Conservation (phyloP, 306 rosid genomes). For the Astragalus glycyphyllos region DNA sequence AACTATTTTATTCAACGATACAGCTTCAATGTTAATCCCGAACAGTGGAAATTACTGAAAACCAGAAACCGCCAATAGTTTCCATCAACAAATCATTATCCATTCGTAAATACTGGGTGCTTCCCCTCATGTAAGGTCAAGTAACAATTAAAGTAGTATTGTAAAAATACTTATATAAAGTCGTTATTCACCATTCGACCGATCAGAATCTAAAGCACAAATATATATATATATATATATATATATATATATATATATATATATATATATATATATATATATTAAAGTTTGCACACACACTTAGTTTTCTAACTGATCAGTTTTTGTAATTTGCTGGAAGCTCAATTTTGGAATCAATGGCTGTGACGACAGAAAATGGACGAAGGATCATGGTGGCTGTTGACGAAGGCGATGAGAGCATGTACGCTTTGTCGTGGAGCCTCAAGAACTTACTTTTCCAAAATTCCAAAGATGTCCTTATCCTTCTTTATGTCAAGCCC, state of each 20-base stretch:
- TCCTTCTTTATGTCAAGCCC: constrained; percentile 74
- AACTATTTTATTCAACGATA: not conserved
- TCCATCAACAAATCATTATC: constrained; percentile 17
- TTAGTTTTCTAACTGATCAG: not conserved
- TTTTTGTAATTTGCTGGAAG: not conserved
- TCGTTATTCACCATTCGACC: not conserved
- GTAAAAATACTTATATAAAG: not conserved
- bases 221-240: too few species aligned
- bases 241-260: too few species aligned
- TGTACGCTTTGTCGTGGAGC: constrained; percentile 83
- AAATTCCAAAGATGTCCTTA: constrained; percentile 67
- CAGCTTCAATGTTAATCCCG: not conserved
- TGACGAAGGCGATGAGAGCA: constrained; percentile 90
- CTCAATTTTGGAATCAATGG: constrained; percentile 44
- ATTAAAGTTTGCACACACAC: not conserved
- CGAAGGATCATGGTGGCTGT: constrained; percentile 84
- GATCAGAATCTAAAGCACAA: not conserved
- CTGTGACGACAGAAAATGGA: constrained; percentile 48
- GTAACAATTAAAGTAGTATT: too few species aligned
- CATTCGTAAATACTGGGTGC: not conserved
- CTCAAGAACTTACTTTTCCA: constrained; percentile 57
- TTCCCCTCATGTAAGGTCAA: not conserved
- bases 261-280: too few species aligned
- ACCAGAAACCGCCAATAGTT: constrained; percentile 60
- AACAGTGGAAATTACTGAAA: constrained; percentile 28